Evolutionary conservation across 1,284 basidiomycete species (phyloP), one percentile per base, ranked within the genome.

Genomic region (Kwoniella shivajii): DNA sequence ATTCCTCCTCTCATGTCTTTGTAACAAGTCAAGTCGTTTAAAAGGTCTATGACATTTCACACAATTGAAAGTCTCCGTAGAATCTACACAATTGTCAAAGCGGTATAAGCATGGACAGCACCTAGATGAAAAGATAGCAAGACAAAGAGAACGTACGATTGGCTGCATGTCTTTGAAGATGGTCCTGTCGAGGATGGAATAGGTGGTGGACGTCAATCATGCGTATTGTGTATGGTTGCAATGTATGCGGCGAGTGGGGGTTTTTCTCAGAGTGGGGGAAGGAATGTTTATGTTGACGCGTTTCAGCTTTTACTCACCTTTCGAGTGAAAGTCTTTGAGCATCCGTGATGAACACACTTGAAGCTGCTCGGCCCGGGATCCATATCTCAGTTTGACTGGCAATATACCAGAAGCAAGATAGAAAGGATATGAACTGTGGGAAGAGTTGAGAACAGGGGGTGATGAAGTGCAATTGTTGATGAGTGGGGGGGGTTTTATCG

Each of bases 21-120:
- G 67, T 4, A 75, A 53, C 6, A 75, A 61, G 42, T 75, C 73
- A 2, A 66, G 59, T 10, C 73, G 69, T 50, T 72, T 71, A 63
- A 75, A 75, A 14, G 59, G 58, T 13, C 69, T 56, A 24, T 48
- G 39, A 48, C 73, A 75, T 5, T 46, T 66, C 6, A 55, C 42
- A 50, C 72, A 75, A 41, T 67, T 56, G 47, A 59, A 67, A 41
- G 59, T 63, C 20, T 64, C 58, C 2, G 59, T 53, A 20, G 69
- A 61, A 54, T 74, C 71, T 72, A 54, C 22, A 18, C 39, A 38
- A 37, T 29, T 37, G 18, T 48, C 41, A 36, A 29, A 22, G 13
- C 24, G 29, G n/a, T 46, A 30, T 38, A 50, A 39, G 42, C 3
- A 27, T 50, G 22, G n/a, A 22, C 36, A 18, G 29, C 1, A 14